phyloP scores from a whole-genome alignment of 2,329 filamentous ascomycete genomes.

The Amauroascus niger region DNA sequence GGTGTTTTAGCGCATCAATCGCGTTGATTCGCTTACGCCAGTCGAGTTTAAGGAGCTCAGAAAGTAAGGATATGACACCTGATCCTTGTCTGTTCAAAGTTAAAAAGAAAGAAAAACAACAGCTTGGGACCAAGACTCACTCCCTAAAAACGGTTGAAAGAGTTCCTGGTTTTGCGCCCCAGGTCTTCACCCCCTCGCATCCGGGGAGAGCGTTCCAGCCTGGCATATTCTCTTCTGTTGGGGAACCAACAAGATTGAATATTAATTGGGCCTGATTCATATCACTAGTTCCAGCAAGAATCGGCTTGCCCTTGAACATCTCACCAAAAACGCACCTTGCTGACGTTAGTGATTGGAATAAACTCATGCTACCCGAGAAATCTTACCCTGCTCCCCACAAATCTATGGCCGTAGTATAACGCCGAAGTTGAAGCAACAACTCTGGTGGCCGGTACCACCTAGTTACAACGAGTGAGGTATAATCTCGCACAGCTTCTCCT shows the following conservation, averaged over 20 bases:
- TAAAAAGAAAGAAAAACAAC: not conserved
- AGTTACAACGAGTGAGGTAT: constrained; percentile 93
- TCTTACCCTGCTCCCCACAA: constrained; percentile 92
- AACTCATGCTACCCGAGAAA: constrained; percentile 3
- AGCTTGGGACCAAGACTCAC: constrained; percentile 26
- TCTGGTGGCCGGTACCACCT: constrained; percentile 96
- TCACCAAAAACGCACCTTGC: constrained; percentile 90
- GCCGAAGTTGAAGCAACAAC: constrained; percentile 73
- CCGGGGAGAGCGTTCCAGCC: constrained; percentile 77
- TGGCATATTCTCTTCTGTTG: constrained; percentile 85
- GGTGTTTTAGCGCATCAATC: constrained; percentile 82
- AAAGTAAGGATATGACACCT: constrained; percentile 66
- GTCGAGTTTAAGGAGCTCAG: constrained; percentile 75
- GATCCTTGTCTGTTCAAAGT: constrained; percentile 47
- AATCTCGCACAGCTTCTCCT: constrained; percentile 77
- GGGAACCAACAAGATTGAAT: constrained; percentile 83
- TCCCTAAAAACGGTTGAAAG: constrained; percentile 66
- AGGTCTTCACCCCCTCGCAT: constrained; percentile 61
- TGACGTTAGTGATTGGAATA: constrained; percentile 21
- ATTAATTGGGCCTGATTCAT: constrained; percentile 84
- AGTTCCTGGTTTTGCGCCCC: constrained; percentile 52
- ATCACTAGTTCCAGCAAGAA: constrained; percentile 82
- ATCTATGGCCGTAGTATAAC: constrained; percentile 95
- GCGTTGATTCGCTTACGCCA: constrained; percentile 86
- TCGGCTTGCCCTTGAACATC: constrained; percentile 90